Base-by-base conservation (phyloP, 768 basidiomycete genomes). In the Boletus speciosus region DNA sequence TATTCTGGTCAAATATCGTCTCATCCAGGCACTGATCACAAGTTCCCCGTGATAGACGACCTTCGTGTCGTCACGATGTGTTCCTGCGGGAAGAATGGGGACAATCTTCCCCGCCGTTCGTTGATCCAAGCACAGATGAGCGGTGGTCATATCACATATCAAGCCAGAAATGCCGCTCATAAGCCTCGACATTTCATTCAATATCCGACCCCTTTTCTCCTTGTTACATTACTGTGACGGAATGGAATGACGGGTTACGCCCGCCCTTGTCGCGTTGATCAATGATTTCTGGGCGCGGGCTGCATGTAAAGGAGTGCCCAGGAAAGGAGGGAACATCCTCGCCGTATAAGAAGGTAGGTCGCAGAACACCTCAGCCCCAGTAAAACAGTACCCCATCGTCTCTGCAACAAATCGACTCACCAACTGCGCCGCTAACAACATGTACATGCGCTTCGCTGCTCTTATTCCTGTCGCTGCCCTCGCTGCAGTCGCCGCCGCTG, bases 401-500 rank as follows among this genome's bases (percentile, higher is more conserved):
- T 38, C 25, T 39, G 16, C 16, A 40, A 31, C 29, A 27, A 34
- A 9, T 23, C 40, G 15, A 12, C 10, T 12, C 23, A 38, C 46
- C 45, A 12, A 14, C 37, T 47, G 27, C 3, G 29, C 32, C 9
- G 5, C 25, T 39, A 51, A 8, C 35, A 34, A 45, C 8, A 63
- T 62, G 60, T 54, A 34, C 38, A 9, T 32, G 21, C 57, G 35
- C 45, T 21, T 54, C 19, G 32, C 49, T 34, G 15, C 41, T 29
- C 19, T 62, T 21, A n/a, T 63, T 38, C 34, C 54, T 6, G n/a
- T 62, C 38, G 54, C 32, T 54, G 57, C 49, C 27, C 49, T 62
- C 1, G 52, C 9, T 15, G 47, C 37, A 10, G 44, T 37, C n/a
- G 61, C 9, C 2, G 40, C 47, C 5, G 61, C 49, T n/a, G 60